Conservation (phyloP, 768 basidiomycete genomes). For the Tylopilus sp. region DNA sequence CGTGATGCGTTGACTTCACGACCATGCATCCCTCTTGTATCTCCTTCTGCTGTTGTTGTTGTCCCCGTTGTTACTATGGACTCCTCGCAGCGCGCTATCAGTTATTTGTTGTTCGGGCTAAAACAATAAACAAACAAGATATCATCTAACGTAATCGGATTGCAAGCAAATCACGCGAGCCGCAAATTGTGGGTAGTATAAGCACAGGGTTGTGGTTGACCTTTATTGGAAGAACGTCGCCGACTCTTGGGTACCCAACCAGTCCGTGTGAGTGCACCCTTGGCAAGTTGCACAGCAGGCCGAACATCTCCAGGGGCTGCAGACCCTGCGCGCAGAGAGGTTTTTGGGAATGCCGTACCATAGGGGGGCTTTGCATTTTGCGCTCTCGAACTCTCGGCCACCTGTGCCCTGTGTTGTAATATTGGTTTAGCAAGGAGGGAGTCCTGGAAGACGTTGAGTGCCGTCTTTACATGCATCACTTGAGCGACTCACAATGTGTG, state of each 20-base stretch:
- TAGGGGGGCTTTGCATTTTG: constrained; percentile 20
- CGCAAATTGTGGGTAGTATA: constrained; percentile 23
- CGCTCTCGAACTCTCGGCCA: constrained; percentile 33
- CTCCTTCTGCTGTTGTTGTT: constrained; percentile 14
- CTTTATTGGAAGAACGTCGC: constrained; percentile 7
- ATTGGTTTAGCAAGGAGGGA: constrained; percentile 64
- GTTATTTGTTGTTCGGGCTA: constrained; percentile 4
- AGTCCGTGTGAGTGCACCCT: constrained; percentile 45
- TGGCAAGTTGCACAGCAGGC: constrained; percentile 51
- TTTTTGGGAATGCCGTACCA: constrained; percentile 23
- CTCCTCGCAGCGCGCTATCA: not conserved
- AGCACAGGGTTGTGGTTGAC: constrained; percentile 7
- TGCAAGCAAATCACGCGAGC: constrained; percentile 12
- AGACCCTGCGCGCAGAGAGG: constrained; percentile 46
- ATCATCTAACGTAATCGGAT: constrained; percentile 8
- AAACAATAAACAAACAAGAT: constrained; percentile 12
- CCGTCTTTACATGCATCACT: not conserved
- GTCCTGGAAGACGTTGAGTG: constrained; percentile 43
- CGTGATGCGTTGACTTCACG: constrained; percentile 7
- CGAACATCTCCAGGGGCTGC: constrained; percentile 55
- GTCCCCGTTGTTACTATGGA: constrained; percentile 12
- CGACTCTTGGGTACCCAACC: constrained; percentile 25
- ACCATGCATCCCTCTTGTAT: constrained; percentile 10
- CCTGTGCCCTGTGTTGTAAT: constrained; percentile 43
- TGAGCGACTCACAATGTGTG: constrained; percentile 57